Evolutionary conservation across 2,329 filamentous ascomycete species (phyloP).

Genomic region (Colletotrichum siamense): DNA sequence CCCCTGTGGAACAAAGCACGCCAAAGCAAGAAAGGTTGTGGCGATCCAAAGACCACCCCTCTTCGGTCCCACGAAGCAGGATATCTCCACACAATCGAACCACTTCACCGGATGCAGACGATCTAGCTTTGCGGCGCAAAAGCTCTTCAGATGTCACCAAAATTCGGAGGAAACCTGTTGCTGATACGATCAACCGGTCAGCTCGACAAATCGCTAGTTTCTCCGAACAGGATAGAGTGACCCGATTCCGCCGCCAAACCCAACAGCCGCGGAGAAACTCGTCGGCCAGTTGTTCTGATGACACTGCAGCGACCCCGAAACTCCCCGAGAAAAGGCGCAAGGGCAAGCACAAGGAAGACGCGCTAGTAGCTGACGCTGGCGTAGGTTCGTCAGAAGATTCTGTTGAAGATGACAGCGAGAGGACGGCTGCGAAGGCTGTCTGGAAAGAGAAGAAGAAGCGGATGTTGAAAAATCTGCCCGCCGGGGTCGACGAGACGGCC

Average conservation of each 20-base stretch:
- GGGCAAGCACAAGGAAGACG: slow-evolving; percentile 35
- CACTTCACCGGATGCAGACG: not conserved
- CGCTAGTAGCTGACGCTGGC: slow-evolving; percentile 48
- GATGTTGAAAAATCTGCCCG: slow-evolving; percentile 79
- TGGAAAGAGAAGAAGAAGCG: slow-evolving; percentile 68
- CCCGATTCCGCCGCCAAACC: not conserved
- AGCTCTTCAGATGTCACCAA: not conserved
- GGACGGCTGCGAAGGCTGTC: slow-evolving; percentile 45
- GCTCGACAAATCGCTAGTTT: not conserved
- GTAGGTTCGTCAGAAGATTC: slow-evolving; percentile 51
- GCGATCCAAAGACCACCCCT: not conserved
- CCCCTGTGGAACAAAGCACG: slow-evolving; percentile 3
- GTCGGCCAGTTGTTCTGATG: slow-evolving; percentile 9
- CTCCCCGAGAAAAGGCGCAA: not conserved
- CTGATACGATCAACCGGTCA: not conserved
- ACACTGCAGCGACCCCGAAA: not conserved
- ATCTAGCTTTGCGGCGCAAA: not conserved
- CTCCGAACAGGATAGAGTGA: slow-evolving; percentile 3
- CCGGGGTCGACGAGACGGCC: slow-evolving; percentile 80
- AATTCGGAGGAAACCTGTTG: slow-evolving; percentile 13
- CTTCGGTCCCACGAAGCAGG: not conserved
- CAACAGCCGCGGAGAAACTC: not conserved
- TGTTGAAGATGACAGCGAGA: slow-evolving; percentile 39
- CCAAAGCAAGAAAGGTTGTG: not conserved
- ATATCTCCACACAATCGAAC: not conserved